Conservation (phyloP, 2,329 filamentous ascomycete species). For the Teratosphaeria gauchensis region DNA sequence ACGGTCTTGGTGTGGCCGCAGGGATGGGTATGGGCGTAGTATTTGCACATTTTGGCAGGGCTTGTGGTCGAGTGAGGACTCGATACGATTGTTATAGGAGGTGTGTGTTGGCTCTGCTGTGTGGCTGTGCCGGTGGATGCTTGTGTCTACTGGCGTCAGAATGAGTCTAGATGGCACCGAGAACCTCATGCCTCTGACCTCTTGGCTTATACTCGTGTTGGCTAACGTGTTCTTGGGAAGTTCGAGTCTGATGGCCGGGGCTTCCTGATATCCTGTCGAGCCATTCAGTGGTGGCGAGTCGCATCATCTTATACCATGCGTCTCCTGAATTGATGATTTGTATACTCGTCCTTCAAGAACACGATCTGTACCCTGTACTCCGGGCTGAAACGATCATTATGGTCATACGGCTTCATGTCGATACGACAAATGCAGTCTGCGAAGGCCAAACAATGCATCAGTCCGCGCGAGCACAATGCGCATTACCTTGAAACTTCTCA, state of each 20-base stretch:
- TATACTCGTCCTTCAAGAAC: neutral
- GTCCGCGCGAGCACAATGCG: neutral
- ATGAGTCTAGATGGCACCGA: too few relatives aligned
- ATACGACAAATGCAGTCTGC: neutral
- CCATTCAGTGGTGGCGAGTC: neutral
- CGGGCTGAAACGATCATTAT: neutral
- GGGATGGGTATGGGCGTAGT: conserved; percentile 37
- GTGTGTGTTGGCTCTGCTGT: neutral
- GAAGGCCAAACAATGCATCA: neutral
- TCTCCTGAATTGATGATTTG: neutral
- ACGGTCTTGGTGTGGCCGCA: conserved; percentile 37
- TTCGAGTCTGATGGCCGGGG: neutral
- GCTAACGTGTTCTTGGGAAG: neutral
- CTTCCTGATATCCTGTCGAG: neutral
- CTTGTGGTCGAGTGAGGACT: too few relatives aligned
- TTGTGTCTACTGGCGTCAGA: too few relatives aligned
- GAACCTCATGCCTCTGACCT: neutral
- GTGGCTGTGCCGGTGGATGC: neutral
- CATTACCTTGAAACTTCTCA: neutral
- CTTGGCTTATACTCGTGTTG: neutral
- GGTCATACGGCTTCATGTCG: neutral
- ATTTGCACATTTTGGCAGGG: conserved; percentile 33
- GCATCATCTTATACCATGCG: neutral
- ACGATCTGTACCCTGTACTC: neutral
- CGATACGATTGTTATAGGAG: neutral